Conservation (phyloP, 768 basidiomycete genomes). For the Termitomyces sp. region DNA sequence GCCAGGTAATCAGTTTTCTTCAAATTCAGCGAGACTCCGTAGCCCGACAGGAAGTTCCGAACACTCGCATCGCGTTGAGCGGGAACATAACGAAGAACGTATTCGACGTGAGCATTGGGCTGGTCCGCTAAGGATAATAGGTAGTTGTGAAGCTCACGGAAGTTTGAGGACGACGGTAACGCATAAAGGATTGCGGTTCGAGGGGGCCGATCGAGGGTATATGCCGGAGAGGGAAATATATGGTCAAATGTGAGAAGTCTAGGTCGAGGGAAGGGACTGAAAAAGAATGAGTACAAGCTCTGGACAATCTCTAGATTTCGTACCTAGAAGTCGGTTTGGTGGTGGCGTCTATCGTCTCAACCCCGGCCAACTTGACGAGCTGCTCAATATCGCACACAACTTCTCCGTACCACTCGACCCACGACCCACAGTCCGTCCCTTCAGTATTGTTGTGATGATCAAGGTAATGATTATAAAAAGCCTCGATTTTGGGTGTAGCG, state of each 20-base stretch:
- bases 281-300: not conserved
- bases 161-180: constrained; percentile 56
- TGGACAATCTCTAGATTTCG: constrained; percentile 7
- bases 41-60: constrained; percentile 67
- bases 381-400: constrained; percentile 63
- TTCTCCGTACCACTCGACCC: constrained; percentile 83
- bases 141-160: constrained; percentile 63
- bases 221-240: constrained; percentile 46
- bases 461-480: constrained; percentile 72
- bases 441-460: constrained; percentile 25
- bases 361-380: constrained; percentile 45
- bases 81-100: constrained; percentile 69
- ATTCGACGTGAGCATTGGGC: constrained; percentile 50
- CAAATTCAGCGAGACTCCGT: constrained; percentile 86
- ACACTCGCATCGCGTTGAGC: constrained; percentile 21
- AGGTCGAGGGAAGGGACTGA: constrained; percentile 32
- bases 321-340: constrained; percentile 21
- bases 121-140: constrained; percentile 45
- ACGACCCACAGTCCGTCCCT: constrained; percentile 50
- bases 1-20: constrained; percentile 98
- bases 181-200: constrained; percentile 78
- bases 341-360: constrained; percentile 41
- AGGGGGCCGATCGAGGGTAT: constrained; percentile 38
- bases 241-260: constrained; percentile 75
- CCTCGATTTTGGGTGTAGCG: constrained; percentile 75